A percentile compares a stretch with the other conserved stretches of the same genome.
Conservation (phyloP, 2,329 filamentous ascomycete genomes). For the Fusarium virguliforme region DNA sequence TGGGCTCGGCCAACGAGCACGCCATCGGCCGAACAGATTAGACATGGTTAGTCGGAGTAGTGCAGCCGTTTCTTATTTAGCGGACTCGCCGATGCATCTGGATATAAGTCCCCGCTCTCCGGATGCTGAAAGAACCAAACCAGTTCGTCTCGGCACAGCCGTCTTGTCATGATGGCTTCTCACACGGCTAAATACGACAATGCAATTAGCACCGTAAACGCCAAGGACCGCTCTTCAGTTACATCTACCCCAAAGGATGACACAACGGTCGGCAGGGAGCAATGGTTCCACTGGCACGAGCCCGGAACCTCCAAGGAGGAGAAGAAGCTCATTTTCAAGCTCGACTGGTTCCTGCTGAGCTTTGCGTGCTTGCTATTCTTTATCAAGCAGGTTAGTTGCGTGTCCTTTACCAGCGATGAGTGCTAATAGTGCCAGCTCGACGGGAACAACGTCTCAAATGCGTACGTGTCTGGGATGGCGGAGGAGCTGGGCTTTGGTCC, state of each 20-base stretch:
- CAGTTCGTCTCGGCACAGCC: neutral
- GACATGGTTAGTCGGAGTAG: slow-evolving; percentile 8
- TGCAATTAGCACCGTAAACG: neutral
- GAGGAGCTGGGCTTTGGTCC: slow-evolving; percentile 62
- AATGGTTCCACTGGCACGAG: slow-evolving; percentile 62
- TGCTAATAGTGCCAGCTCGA: slow-evolving; percentile 55
- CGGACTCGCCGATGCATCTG: slow-evolving; percentile 8
- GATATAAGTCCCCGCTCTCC: slow-evolving; percentile 6
- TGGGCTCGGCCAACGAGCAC: slow-evolving; percentile 17
- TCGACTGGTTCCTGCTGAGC: slow-evolving; percentile 64
- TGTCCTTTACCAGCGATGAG: neutral
- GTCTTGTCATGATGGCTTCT: slow-evolving; percentile 1
- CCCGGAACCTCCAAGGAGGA: slow-evolving; percentile 60
- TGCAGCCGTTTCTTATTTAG: slow-evolving; percentile 3
- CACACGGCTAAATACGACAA: slow-evolving; percentile 2
- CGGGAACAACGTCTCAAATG: slow-evolving; percentile 64
- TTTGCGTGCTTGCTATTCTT: slow-evolving; percentile 63
- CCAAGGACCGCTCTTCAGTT: slow-evolving; percentile 11
- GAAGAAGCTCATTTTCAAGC: slow-evolving; percentile 64
- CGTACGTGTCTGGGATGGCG: slow-evolving; percentile 65
- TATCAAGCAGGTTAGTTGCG: slow-evolving; percentile 56
- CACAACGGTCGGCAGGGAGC: neutral
- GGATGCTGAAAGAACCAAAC: neutral
- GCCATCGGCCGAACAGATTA: slow-evolving; percentile 20
- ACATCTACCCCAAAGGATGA: slow-evolving; percentile 14